Evolutionary conservation across 352 stramenopile species (phyloP), one percentile per base, ranked within the genome.

Genomic region (Globisporangium mamillatum): DNA sequence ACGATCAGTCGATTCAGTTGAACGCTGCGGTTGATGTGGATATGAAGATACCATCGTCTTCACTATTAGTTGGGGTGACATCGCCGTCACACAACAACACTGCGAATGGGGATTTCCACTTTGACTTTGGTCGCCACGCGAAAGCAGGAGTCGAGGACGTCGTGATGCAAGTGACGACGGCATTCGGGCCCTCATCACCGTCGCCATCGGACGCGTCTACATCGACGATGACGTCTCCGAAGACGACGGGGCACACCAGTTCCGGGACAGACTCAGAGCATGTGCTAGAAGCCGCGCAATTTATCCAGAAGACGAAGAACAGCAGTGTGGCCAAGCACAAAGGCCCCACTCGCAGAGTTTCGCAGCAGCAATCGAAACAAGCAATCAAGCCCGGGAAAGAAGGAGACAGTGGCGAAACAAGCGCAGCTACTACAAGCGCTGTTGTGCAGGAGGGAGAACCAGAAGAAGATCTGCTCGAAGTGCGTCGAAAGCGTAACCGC

Each of bases 401-500:
- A 46, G 14, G 38, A 46, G 38, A 0, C 38, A 46, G 14, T 46
- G 14, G 14, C 10, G 14, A 46, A 20, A 20, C n/a, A 32, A 32
- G 9, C 20, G 9, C 50, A 9, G 32, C 22, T 20, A 10, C 22
- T 32, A 18, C 50, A 27, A 58, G 6, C 24, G 52, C 27, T 32
- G 54, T 18, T 32, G 27, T 6, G 10, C 16, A 8, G 6, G 25
- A 60, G 16, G 38, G 14, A 6, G 10, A 32, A 1, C 22, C 59
- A 20, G 59, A 64, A 18, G 59, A 53, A 22, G 59, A 64, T 24
- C 59, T 64, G 41, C 59, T 64, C 5, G 38, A 55, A 32, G 27
- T 60, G 5, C 67, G 74, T 10, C 68, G 74, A 3, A 68, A 68
- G 60, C 71, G 71, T 41, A 80, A 80, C 32, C 65, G 74, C 46